Base-by-base conservation (phyloP, 1,139 yeast species). In the Torulaspora globosa region DNA sequence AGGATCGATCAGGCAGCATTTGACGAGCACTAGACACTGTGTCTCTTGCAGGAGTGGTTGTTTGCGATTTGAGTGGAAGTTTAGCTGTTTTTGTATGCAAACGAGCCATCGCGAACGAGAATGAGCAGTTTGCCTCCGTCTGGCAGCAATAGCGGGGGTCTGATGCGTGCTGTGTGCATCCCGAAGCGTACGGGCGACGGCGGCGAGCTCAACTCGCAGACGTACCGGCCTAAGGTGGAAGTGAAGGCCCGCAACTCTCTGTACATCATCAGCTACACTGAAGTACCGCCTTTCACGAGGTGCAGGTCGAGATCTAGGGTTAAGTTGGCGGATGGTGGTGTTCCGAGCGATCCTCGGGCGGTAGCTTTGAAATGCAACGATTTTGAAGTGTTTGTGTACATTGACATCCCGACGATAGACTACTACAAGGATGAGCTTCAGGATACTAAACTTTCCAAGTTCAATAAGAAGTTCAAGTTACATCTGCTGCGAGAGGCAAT, bases 381-480 rank as follows among this genome's bases (percentile, higher is more conserved):
- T n/a, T 59, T 57, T 40, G 54, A 56, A 33, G 51, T 62, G 4
- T 51, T 51, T 29, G 42, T 64, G 10, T 63, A 56, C 44, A 58
- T 63, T 29, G 68, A 64, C 49, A 62, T 64, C n/a, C 67, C 68
- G 1, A 57, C 66, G 5, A 62, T 64, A 4, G 68, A 64, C 47
- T 63, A 60, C 47, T 61, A 64, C 46, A 59, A 56, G 36, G 66
- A 63, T 51, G 65, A 62, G 47, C 41, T 63, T 34, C 54, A 53
- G 15, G 58, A 61, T 39, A 50, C 48, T 11, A 59, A 56, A 48
- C 48, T 62, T 14, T 55, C 61, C 21, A 56, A 55, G 45, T 54
- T 63, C 23, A 62, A 62, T 47, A 59, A 50, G 42, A 59, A 54
- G 45, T 58, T 63, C 37, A 63, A 60, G 44, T 39, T 63, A 24